Evolutionary conservation across 164 flowering plant genomes (phyloP).

Genomic region (Warburgia ugandensis): DNA sequence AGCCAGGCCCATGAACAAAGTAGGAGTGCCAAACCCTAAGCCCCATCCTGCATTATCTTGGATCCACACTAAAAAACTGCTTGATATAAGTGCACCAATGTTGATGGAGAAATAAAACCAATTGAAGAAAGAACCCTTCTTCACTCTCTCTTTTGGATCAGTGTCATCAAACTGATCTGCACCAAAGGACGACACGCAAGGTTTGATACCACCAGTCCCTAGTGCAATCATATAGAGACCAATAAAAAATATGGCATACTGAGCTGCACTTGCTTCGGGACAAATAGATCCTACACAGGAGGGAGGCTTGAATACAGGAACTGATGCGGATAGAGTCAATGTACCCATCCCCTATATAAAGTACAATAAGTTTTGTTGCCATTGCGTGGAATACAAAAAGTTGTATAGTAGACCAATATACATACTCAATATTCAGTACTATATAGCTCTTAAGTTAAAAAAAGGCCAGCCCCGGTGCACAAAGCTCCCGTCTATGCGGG

Average conservation of each 20-base stretch:
- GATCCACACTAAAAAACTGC: conserved; percentile 68
- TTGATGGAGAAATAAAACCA: conserved; percentile 89
- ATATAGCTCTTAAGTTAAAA: too few relatives aligned
- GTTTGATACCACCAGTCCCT: conserved; percentile 87
- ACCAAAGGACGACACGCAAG: conserved; percentile 89
- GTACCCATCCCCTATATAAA: conserved; percentile 70
- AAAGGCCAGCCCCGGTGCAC: too few relatives aligned
- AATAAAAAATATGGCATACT: conserved; percentile 56
- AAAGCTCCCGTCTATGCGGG: too few relatives aligned
- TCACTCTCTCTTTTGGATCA: conserved; percentile 58
- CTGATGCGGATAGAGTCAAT: conserved; percentile 72
- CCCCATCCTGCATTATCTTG: conserved; percentile 94
- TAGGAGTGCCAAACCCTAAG: conserved; percentile 85
- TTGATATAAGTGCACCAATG: conserved; percentile 77
- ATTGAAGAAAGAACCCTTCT: conserved; percentile 81
- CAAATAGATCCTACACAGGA: conserved; percentile 52
- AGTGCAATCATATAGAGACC: conserved; percentile 83
- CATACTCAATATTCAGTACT: neutral
- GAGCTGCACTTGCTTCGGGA: conserved; percentile 61
- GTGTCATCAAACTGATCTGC: conserved; percentile 93
- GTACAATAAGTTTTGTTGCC: neutral
- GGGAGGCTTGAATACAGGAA: conserved; percentile 60
- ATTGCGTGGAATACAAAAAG: neutral
- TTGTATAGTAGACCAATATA: neutral
- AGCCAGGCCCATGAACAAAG: conserved; percentile 72